A percentile compares a stretch with the other conserved stretches of the same genome.
Evolutionary conservation across 2,329 filamentous ascomycete species (phyloP).

Genomic region (Paramyrothecium roridum): DNA sequence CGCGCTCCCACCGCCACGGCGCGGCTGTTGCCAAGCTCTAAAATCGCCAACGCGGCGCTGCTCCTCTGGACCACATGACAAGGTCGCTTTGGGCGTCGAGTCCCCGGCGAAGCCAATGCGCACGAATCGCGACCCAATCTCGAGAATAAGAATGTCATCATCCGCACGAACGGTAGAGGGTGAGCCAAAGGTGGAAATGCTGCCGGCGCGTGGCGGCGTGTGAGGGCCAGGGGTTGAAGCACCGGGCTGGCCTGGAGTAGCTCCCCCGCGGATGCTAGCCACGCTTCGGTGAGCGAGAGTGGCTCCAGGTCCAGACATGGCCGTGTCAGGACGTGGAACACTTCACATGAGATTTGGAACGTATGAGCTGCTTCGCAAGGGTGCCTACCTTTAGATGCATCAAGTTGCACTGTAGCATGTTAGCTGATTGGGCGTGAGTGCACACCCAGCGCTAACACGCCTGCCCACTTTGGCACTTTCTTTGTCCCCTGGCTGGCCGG

Average conservation of each 20-base stretch:
- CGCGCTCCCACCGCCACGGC: conserved; percentile 38
- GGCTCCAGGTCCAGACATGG: conserved; percentile 33
- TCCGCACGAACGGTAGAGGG: conserved; percentile 65
- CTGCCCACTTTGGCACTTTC: conserved; percentile 11
- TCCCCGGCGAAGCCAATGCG: conserved; percentile 87
- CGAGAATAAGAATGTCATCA: conserved; percentile 81
- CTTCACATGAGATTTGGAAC: background rate
- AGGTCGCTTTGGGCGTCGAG: conserved; percentile 65
- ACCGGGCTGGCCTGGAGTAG: conserved; percentile 26
- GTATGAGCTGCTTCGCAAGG: background rate
- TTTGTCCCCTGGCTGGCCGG: conserved; percentile 15
- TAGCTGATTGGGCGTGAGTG: too few species aligned
- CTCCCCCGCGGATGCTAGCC: conserved; percentile 50
- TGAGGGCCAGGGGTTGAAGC: conserved; percentile 46
- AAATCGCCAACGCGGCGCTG: conserved; percentile 80
- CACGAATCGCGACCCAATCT: conserved; percentile 76
- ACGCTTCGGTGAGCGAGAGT: conserved; percentile 56
- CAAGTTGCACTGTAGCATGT: background rate
- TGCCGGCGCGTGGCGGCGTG: conserved; percentile 53
- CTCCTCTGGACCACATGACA: conserved; percentile 72
- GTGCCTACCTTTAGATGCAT: background rate
- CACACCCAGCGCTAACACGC: background rate
- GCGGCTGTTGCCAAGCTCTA: conserved; percentile 60
- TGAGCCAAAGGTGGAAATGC: conserved; percentile 55
- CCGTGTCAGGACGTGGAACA: background rate